These are phyloP conservation scores for Poa pratensis DNA, from an alignment of 176 grass and related monocot species.

Conservation along the genomic window DNA sequence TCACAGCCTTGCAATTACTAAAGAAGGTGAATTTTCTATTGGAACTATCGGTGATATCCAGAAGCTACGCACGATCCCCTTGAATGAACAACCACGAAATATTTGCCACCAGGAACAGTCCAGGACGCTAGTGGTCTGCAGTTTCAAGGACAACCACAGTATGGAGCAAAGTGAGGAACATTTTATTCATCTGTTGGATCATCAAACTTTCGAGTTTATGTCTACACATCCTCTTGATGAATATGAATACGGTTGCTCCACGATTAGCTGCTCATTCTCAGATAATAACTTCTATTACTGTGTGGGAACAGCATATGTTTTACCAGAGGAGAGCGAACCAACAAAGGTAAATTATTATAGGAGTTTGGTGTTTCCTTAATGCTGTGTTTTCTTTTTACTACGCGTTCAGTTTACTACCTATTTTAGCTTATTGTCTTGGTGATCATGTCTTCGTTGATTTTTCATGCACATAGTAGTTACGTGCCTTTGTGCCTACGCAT, in stretches of 20 bases:
- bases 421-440: not conserved
- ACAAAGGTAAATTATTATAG: constrained; percentile 61
- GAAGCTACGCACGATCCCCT: constrained; percentile 83
- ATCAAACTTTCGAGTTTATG: constrained; percentile 89
- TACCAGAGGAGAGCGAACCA: constrained; percentile 95
- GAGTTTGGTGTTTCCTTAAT: not conserved
- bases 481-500: not conserved
- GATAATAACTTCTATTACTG: constrained; percentile 91
- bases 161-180: constrained; percentile 79
- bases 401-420: not conserved
- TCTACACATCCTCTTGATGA: constrained; percentile 75
- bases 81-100: constrained; percentile 81
- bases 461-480: constrained; percentile 29
- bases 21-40: constrained; percentile 93
- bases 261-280: constrained; percentile 87
- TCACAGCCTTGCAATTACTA: constrained; percentile 89
- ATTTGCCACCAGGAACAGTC: constrained; percentile 96
- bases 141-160: constrained; percentile 56
- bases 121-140: constrained; percentile 78
- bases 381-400: not conserved
- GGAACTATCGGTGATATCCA: constrained; percentile 92
- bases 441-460: not conserved
- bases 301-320: constrained; percentile 89
- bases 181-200: constrained; percentile 79
- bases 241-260: constrained; percentile 85